Evolutionary conservation across 75 land plant genomes (phyloP).

Genomic region (Azolla pinnata): DNA sequence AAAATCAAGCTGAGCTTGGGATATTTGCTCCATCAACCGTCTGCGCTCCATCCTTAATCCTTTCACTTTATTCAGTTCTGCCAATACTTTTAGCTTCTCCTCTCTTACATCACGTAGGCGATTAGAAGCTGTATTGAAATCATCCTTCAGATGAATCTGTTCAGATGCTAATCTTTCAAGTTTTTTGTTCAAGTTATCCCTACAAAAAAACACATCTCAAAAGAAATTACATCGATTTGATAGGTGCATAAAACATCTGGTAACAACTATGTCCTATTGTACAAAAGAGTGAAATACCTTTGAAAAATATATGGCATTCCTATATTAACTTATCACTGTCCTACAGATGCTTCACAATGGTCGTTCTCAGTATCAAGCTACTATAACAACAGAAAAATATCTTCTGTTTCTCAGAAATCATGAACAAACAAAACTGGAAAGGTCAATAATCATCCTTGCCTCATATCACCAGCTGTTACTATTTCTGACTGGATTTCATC

Average conservation of each 20-base stretch:
- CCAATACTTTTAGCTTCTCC: slow-evolving; percentile 6
- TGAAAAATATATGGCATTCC: no score
- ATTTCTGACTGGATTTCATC: slow-evolving; percentile 70
- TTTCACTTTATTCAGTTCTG: slow-evolving; percentile 6
- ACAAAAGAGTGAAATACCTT: no score
- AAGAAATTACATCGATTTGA: no score
- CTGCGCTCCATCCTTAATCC: slow-evolving; percentile 2
- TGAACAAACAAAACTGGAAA: no score
- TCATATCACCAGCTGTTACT: slow-evolving; percentile 35
- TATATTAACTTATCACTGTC: no score
- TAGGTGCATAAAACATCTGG: background rate
- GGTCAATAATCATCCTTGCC: no score
- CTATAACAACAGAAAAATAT: no score
- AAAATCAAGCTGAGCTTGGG: slow-evolving; percentile 1
- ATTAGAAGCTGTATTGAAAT: slow-evolving; percentile 7
- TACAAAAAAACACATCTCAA: no score
- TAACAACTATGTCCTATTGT: background rate
- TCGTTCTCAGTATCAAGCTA: no score
- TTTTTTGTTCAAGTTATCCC: slow-evolving; percentile 8
- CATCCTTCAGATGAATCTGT: slow-evolving; percentile 10
- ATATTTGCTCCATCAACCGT: slow-evolving; percentile 5
- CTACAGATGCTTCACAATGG: no score
- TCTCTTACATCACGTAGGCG: slow-evolving; percentile 5
- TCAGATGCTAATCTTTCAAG: slow-evolving; percentile 8
- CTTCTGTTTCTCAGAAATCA: no score